A percentile compares a stretch with the other conserved stretches of the same genome.
Evolutionary conservation across 768 basidiomycete genomes (phyloP).

Genomic region (Boletus sp.): DNA sequence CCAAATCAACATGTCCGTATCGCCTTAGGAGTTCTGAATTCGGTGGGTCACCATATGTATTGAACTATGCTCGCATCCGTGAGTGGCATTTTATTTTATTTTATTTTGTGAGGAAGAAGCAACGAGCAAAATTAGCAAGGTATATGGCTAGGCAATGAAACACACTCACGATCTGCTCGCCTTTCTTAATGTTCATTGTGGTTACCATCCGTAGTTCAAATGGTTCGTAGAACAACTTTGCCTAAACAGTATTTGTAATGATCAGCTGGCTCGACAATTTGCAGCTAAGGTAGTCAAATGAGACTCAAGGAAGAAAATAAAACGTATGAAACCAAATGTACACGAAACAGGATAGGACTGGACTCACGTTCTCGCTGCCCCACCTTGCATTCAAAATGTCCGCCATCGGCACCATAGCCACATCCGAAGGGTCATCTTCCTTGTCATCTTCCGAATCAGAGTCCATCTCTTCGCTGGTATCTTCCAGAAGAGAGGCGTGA

Average conservation of each 20-base stretch:
- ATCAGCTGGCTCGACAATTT: background rate
- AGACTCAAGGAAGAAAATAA: background rate
- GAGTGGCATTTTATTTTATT: background rate
- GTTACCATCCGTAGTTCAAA: conserved; percentile 73
- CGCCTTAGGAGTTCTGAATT: conserved; percentile 92
- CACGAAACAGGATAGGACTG: background rate
- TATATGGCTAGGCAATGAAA: background rate
- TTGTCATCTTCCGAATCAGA: conserved; percentile 44
- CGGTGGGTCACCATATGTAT: conserved; percentile 92
- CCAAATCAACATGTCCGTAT: conserved; percentile 88
- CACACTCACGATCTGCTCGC: conserved; percentile 81
- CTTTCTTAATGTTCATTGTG: conserved; percentile 68
- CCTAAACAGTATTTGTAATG: conserved; percentile 42
- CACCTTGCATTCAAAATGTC: conserved; percentile 93
- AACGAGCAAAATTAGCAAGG: background rate
- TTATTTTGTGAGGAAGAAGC: background rate
- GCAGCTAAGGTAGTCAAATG: background rate
- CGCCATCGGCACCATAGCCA: conserved; percentile 94
- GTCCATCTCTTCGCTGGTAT: conserved; percentile 31
- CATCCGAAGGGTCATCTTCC: conserved; percentile 58
- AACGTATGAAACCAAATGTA: background rate
- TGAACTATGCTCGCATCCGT: conserved; percentile 57
- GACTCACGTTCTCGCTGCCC: conserved; percentile 76
- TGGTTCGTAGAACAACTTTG: conserved; percentile 80
- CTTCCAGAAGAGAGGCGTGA: conserved; percentile 1